Base-by-base conservation (phyloP, 768 basidiomycete genomes). In the Pleurotus eryngii region DNA sequence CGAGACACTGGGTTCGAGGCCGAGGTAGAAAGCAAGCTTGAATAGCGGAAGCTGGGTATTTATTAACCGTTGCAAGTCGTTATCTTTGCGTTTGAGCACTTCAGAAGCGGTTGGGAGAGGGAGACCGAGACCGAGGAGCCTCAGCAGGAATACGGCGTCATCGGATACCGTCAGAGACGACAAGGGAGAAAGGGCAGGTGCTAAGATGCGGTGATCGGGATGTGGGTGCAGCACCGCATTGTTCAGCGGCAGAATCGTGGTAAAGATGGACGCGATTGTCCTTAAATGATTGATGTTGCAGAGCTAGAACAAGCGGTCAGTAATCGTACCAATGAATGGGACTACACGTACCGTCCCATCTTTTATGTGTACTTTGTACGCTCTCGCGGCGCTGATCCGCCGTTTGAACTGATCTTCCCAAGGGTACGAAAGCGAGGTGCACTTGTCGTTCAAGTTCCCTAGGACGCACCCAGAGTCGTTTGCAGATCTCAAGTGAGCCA, bases 141-240 rank as follows among this genome's bases (percentile, higher is more conserved):
- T 51, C 17, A 22, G 3, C 24, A 49, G 42, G 9, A 27, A 30
- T 8, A 26, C 39, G 17, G 49, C 24, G 9, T 53, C 40, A 7
- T 15, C 5, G 64, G 57, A 48, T 67, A 55, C 6, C 73, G 64
- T n/a, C 59, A 62, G 11, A 64, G 64, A 58, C 67, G 70, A 5
- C 57, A 53, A 2, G 69, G 63, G 24, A 58, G 59, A 26, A 42
- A 60, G 43, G 40, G 56, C 57, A 35, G 43, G 61, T 3, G 54
- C 17, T 5, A 56, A 35, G 1, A 67, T 66, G 0, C 62, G 61
- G 5, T 71, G 67, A 24, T 60, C 58, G 4, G 70, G 64, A 14
- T 54, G 57, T 47, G 40, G 14, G 42, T 56, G 43, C 7, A 56
- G 26, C 15, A 26, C n/a, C 22, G 27, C 42, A 2, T 30, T 12